phyloP scores from a whole-genome alignment of 2,329 filamentous ascomycete genomes.

The Daldinia sp. region DNA sequence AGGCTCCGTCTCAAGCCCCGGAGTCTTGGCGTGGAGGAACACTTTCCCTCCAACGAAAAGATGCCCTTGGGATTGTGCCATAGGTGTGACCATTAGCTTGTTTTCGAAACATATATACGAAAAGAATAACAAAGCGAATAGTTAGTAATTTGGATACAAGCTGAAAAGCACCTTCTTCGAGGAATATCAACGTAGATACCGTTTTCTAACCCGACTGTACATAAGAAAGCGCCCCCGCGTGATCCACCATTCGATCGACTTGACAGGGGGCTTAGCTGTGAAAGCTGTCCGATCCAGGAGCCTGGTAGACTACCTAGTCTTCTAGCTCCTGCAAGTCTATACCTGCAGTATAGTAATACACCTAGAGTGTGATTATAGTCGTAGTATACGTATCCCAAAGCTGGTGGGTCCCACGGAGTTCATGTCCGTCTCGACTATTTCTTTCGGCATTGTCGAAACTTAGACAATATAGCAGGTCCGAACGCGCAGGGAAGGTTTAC shows the following conservation, averaged over 20 bases:
- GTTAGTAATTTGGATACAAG: background rate
- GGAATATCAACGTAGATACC: background rate
- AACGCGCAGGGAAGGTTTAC: background rate
- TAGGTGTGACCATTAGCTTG: background rate
- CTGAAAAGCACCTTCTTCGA: background rate
- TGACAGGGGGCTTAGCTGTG: slow-evolving; percentile 4
- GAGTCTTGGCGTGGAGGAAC: slow-evolving; percentile 35
- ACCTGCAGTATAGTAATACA: slow-evolving; percentile 2
- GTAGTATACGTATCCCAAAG: background rate
- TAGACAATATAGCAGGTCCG: background rate
- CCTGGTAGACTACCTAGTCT: background rate
- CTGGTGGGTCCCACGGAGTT: background rate
- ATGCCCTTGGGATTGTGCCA: slow-evolving; percentile 24
- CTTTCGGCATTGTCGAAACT: background rate
- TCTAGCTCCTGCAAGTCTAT: slow-evolving; percentile 2
- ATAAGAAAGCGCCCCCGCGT: slow-evolving; percentile 25
- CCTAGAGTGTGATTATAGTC: slow-evolving; percentile 16
- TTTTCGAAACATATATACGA: background rate
- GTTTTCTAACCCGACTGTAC: background rate
- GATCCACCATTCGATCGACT: slow-evolving; percentile 7
- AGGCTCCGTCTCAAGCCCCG: slow-evolving; percentile 37
- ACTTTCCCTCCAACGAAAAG: slow-evolving; percentile 40
- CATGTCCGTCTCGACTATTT: background rate
- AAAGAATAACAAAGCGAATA: background rate
- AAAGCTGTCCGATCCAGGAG: slow-evolving; percentile 10